Base-by-base conservation (phyloP, 1,139 yeast genomes). In the Geotrichum klebahnii region DNA sequence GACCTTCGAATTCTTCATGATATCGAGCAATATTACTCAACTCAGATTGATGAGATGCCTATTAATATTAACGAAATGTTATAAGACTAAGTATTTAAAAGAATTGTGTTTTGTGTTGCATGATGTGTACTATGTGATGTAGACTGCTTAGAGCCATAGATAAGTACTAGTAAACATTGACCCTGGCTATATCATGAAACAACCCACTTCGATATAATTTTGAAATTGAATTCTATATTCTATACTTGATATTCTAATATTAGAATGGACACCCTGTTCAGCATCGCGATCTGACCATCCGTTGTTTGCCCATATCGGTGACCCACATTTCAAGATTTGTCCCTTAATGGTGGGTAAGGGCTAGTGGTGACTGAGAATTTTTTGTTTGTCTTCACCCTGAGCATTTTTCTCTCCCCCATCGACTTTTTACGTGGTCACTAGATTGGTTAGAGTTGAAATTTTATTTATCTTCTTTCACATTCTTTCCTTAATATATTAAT, bases 11-110 rank as follows among this genome's bases (percentile, higher is more conserved):
- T 85, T 78, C 82, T 94, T 84, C 86, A 96, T 78, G 97, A 90
- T 76, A 85, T 92, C 66, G 98, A 94, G 79, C 88, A 80, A 76
- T 92, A 89, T 84, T 92, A 94, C 86, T 84, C 95, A 63, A 92
- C 97, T 65, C 97, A 89, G 79, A 89, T 92, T 66, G 94, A 84
- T 69, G 98, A 92, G 80, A 86, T 92, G 89, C 98, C 98, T 67
- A 87, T 89, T 73, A 86, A 86, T 72, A 82, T 92, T 70, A 87
- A 84, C 71, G 81, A 86, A 62, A 80, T 88, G 76, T 50, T 67
- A 44, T 64, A 58, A 44, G n/a, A 14, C 14, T 3, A 14, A 23
- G n/a, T 20, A 32, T 32, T 17, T n/a, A 12, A 16, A 5, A 12
- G 20, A 5, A 16, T 17, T 31, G 3, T 24, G 9, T 31, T 19